phyloP scores from a whole-genome alignment of 805 yeast genomes.

The Torulaspora maleeae region DNA sequence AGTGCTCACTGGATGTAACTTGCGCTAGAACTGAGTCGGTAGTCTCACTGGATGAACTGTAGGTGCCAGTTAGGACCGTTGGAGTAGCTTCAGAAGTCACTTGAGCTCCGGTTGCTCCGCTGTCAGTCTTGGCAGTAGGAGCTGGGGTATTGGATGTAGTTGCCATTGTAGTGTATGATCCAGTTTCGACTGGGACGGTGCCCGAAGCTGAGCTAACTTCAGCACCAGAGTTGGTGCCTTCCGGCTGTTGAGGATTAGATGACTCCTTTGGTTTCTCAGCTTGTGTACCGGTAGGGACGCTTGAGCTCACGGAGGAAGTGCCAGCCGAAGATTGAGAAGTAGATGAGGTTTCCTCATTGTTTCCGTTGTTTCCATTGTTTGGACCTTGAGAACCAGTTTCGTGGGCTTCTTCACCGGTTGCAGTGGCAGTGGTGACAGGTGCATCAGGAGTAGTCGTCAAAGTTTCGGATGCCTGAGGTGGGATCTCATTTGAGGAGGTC shows the following conservation, averaged over 20 bases:
- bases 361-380: not conserved
- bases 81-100: not conserved
- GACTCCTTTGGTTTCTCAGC: too few relatives aligned
- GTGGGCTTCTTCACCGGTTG: not conserved
- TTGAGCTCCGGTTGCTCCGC: not conserved
- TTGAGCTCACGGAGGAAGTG: too few relatives aligned
- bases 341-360: not conserved
- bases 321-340: not conserved
- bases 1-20: too few relatives aligned
- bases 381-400: not conserved
- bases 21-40: not conserved
- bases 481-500: not conserved
- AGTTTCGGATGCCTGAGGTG: not conserved
- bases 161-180: not conserved
- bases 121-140: not conserved
- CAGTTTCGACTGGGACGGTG: not conserved
- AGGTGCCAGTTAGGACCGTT: constrained; percentile 1
- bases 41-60: not conserved
- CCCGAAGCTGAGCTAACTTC: too few relatives aligned
- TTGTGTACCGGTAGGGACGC: too few relatives aligned
- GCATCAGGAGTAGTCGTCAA: not conserved
- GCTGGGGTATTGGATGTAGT: not conserved
- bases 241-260: too few relatives aligned
- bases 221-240: too few relatives aligned
- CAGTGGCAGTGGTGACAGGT: not conserved